phyloP scores from a whole-genome alignment of 2,329 filamentous ascomycete genomes.

The Colletotrichum viniferum region DNA sequence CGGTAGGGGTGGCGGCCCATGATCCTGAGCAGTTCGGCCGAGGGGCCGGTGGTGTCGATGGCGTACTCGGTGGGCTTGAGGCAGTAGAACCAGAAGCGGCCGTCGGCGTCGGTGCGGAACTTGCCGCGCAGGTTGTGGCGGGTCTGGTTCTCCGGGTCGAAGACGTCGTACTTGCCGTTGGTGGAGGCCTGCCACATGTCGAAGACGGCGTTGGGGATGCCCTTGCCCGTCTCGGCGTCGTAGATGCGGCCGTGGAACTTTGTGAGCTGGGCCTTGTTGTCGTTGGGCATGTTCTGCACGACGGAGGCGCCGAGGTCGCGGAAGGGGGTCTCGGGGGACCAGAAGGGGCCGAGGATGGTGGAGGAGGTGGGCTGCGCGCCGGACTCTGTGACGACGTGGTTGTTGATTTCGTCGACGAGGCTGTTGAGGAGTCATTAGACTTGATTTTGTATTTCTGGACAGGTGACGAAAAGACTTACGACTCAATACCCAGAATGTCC shows the following conservation, averaged over 20 bases:
- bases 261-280: conserved; percentile 11
- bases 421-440: not conserved
- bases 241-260: conserved; percentile 20
- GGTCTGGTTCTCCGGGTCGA: conserved; percentile 63
- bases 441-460: not conserved
- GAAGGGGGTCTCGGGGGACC: conserved; percentile 23
- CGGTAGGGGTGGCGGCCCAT: conserved; percentile 28
- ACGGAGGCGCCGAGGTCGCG: conserved; percentile 20
- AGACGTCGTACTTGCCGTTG: conserved; percentile 63
- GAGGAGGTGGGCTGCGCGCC: conserved; percentile 18
- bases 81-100: conserved; percentile 67
- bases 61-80: conserved; percentile 68
- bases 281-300: conserved; percentile 20
- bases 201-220: conserved; percentile 49
- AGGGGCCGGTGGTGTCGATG: conserved; percentile 57
- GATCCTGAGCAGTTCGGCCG: conserved; percentile 23
- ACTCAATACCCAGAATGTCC: conserved; percentile 20
- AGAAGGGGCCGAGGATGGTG: conserved; percentile 22
- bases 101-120: conserved; percentile 65
- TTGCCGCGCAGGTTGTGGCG: conserved; percentile 69
- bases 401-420: conserved; percentile 22
- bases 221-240: conserved; percentile 26
- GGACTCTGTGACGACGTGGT: conserved; percentile 13
- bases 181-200: conserved; percentile 69
- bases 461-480: not conserved